A percentile compares a stretch with the other conserved stretches of the same genome.
phyloP scores from a whole-genome alignment of 2,329 filamentous ascomycete genomes.

The Catunica adiposa region DNA sequence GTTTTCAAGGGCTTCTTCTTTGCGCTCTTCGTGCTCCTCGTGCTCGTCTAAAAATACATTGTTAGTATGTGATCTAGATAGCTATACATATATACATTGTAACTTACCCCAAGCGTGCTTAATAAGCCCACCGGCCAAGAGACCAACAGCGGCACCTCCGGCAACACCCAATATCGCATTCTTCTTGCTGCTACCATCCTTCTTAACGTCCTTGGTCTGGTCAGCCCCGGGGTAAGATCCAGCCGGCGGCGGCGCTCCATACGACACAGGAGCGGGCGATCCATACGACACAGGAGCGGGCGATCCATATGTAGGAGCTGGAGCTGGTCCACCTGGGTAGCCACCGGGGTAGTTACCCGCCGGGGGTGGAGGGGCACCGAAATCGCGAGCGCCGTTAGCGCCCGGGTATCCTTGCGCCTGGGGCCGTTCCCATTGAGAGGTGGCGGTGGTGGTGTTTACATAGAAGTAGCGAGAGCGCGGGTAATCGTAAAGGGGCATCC shows the following conservation, averaged over 20 bases:
- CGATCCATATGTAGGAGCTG: background rate
- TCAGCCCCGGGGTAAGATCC: conserved; percentile 12
- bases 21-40: conserved; percentile 9
- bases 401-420: conserved; percentile 16
- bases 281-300: background rate
- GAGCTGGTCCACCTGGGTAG: background rate
- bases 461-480: conserved; percentile 47
- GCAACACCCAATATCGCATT: conserved; percentile 42
- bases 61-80: background rate
- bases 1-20: background rate
- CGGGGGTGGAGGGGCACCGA: conserved; percentile 6
- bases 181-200: conserved; percentile 30
- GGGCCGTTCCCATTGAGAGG: conserved; percentile 48
- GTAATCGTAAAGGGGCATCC: conserved; percentile 47
- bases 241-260: conserved; percentile 13
- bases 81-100: background rate
- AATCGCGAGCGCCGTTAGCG: conserved; percentile 6
- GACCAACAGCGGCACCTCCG: conserved; percentile 41
- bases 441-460: conserved; percentile 42
- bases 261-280: conserved; percentile 13
- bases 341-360: conserved; percentile 5
- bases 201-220: conserved; percentile 21
- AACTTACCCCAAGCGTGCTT: conserved; percentile 38
- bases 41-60: background rate
- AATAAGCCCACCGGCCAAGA: conserved; percentile 40